phyloP scores from a whole-genome alignment of 371 early-diverging fungal genomes.

The Mortierella sp. region DNA sequence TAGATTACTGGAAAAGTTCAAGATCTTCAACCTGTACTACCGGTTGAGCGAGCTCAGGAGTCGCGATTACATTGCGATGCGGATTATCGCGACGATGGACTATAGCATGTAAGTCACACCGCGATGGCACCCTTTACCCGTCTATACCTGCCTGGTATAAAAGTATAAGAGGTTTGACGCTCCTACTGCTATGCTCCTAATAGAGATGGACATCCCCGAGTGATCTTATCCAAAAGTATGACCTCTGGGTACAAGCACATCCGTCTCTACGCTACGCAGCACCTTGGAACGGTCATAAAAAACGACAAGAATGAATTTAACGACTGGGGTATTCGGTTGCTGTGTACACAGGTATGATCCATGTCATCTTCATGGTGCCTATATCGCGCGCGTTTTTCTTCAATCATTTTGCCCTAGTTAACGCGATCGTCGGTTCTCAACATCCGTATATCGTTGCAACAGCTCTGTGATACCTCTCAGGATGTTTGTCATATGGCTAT shows the following conservation, averaged over 20 bases:
- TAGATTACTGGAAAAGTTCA: slow-evolving; percentile 76
- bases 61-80: slow-evolving; percentile 82
- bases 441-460: neutral
- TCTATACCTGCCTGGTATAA: no score
- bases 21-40: slow-evolving; percentile 83
- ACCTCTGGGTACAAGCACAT: slow-evolving; percentile 84
- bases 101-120: slow-evolving; percentile 68
- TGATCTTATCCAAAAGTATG: slow-evolving; percentile 85
- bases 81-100: slow-evolving; percentile 81
- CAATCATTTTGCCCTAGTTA: no score
- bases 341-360: slow-evolving; percentile 75
- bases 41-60: slow-evolving; percentile 82
- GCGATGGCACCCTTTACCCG: no score
- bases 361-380: no score
- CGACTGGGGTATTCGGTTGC: slow-evolving; percentile 81
- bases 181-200: no score
- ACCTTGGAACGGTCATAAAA: slow-evolving; percentile 73
- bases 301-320: slow-evolving; percentile 69
- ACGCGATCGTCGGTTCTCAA: no score
- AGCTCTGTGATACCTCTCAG: slow-evolving; percentile 83
- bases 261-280: slow-evolving; percentile 81
- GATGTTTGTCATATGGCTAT: slow-evolving; percentile 84
- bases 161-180: no score
- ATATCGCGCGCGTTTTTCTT: no score
- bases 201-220: slow-evolving; percentile 85